phyloP scores from a whole-genome alignment of 2,329 filamentous ascomycete genomes.

The Exophiala spinifera region DNA sequence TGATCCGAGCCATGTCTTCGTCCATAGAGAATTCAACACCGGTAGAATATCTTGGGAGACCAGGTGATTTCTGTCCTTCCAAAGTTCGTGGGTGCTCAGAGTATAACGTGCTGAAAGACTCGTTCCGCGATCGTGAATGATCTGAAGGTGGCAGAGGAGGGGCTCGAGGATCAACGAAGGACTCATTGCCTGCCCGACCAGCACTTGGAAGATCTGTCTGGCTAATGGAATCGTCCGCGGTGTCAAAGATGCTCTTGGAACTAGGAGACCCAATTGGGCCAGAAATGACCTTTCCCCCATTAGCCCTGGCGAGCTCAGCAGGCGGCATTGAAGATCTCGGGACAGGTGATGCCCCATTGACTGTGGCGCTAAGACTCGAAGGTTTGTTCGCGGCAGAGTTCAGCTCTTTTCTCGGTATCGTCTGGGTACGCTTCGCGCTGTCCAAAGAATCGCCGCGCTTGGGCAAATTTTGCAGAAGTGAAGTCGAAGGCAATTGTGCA shows the following conservation, averaged over 20 bases:
- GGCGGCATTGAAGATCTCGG: slow-evolving; percentile 6
- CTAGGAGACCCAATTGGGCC: slow-evolving; percentile 44
- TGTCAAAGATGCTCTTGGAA: slow-evolving; percentile 41
- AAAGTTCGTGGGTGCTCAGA: slow-evolving; percentile 36
- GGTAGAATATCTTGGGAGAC: slow-evolving; percentile 68
- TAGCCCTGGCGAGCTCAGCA: slow-evolving; percentile 32
- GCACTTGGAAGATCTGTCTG: slow-evolving; percentile 15
- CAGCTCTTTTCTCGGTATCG: slow-evolving; percentile 65
- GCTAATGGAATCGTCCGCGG: slow-evolving; percentile 29
- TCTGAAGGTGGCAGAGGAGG: slow-evolving; percentile 54
- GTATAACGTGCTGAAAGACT: slow-evolving; percentile 46
- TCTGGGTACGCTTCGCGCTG: slow-evolving; percentile 30
- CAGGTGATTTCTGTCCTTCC: slow-evolving; percentile 59
- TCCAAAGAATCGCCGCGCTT: slow-evolving; percentile 61
- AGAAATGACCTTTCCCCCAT: slow-evolving; percentile 42
- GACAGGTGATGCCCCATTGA: slow-evolving; percentile 23
- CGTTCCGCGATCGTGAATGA: slow-evolving; percentile 42
- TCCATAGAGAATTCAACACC: slow-evolving; percentile 91
- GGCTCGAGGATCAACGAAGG: slow-evolving; percentile 58
- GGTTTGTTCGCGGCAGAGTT: slow-evolving; percentile 31
- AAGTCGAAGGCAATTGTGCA: slow-evolving; percentile 32
- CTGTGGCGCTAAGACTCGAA: slow-evolving; percentile 37
- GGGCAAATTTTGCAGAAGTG: slow-evolving; percentile 41
- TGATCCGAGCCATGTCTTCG: slow-evolving; percentile 87
- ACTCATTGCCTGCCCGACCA: slow-evolving; percentile 46